phyloP scores from a whole-genome alignment of 306 rosid species.

The Lablab purpureus region DNA sequence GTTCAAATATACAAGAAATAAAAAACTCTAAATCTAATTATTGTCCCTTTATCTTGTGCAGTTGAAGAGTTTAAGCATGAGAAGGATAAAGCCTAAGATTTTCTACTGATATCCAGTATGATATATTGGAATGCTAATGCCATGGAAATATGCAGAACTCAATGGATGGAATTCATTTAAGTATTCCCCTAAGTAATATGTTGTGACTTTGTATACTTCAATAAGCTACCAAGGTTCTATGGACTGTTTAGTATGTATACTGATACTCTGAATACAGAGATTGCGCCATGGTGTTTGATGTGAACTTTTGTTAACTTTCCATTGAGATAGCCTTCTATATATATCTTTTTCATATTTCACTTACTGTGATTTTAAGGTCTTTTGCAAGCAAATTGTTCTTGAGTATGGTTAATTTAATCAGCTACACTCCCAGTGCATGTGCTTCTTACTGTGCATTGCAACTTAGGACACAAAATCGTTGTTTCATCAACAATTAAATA shows the following conservation, averaged over 20 bases:
- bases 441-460: neutral
- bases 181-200: conserved; percentile 22
- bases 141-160: conserved; percentile 36
- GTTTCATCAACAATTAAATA: neutral
- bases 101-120: conserved; percentile 15
- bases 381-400: neutral
- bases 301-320: conserved; percentile 4
- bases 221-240: conserved; percentile 37
- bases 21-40: conserved; percentile 16
- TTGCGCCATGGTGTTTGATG: conserved; percentile 6
- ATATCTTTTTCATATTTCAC: neutral
- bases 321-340: neutral
- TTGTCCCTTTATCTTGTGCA: conserved; percentile 28
- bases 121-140: conserved; percentile 33
- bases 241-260: conserved; percentile 27
- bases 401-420: neutral
- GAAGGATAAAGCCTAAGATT: conserved; percentile 34
- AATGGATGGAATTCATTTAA: conserved; percentile 7
- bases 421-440: neutral
- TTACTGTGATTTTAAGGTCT: neutral
- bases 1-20: no score
- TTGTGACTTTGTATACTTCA: conserved; percentile 42
- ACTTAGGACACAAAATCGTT: neutral
- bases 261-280: conserved; percentile 20
- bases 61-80: conserved; percentile 39